These are phyloP conservation scores for Cinnamomum micranthum DNA, from an alignment of 164 flowering plant genomes.

Conservation along the genomic window DNA sequence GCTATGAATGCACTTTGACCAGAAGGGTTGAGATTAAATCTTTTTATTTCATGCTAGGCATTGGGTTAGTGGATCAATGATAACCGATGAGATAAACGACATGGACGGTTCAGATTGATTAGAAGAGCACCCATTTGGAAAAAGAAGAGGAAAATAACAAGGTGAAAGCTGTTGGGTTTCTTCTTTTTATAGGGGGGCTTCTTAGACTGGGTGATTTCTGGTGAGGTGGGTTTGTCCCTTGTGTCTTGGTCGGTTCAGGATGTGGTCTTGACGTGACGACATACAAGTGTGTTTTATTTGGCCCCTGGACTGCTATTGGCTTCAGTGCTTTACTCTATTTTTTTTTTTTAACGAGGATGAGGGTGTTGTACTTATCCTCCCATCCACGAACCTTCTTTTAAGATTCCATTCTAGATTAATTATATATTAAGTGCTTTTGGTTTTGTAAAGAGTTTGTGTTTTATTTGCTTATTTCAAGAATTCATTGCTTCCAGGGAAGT, in stretches of 20 bases:
- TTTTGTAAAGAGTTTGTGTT: no score
- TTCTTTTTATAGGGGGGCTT: not conserved
- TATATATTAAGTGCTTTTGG: no score
- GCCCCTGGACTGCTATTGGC: no score
- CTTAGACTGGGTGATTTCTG: not conserved
- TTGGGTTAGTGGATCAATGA: not conserved
- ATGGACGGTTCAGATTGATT: conserved; percentile 11
- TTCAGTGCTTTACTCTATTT: no score
- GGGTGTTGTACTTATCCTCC: no score
- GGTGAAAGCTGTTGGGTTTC: not conserved
- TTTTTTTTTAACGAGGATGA: no score
- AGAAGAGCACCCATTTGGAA: not conserved
- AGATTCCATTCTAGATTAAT: no score
- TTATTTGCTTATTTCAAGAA: no score
- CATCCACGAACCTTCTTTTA: no score
- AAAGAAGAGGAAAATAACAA: not conserved
- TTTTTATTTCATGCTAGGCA: not conserved
- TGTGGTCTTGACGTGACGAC: not conserved
- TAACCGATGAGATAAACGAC: not conserved
- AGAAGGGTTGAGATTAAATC: not conserved
- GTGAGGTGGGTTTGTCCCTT: not conserved
- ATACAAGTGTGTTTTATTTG: no score
- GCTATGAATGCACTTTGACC: conserved; percentile 29
- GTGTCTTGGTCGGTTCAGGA: not conserved
- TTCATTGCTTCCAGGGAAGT: no score